Conservation (phyloP, 2,329 filamentous ascomycete species). For the Mycocentrospora acerina region DNA sequence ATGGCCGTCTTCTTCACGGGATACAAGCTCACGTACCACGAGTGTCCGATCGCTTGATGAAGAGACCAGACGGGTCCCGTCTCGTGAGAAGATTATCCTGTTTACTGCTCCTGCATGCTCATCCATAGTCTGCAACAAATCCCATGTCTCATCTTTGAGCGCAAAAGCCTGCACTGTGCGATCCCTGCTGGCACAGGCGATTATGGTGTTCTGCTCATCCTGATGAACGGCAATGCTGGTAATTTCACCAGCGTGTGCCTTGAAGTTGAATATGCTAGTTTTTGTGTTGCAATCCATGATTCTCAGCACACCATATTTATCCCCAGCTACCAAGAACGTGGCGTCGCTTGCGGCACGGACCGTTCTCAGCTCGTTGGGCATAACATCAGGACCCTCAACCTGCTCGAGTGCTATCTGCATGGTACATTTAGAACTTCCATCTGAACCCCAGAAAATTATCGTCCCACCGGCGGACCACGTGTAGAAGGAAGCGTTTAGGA, state of each 20-base stretch:
- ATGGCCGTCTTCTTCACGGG: conserved; percentile 60
- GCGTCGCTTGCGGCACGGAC: conserved; percentile 62
- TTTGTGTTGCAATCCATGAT: conserved; percentile 66
- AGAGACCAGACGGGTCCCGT: conserved; percentile 73
- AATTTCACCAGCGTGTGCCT: conserved; percentile 84
- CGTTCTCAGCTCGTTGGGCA: conserved; percentile 60
- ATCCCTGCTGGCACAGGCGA: conserved; percentile 79
- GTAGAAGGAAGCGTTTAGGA: conserved; percentile 70
- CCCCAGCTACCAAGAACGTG: conserved; percentile 74
- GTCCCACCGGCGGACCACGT: conserved; percentile 85
- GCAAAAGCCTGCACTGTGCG: conserved; percentile 91
- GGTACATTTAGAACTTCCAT: conserved; percentile 67
- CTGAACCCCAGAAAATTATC: conserved; percentile 78
- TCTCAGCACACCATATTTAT: conserved; percentile 79
- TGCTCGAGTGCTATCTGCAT: conserved; percentile 72
- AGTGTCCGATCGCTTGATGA: conserved; percentile 82
- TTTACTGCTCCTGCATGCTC: conserved; percentile 89
- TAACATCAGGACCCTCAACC: conserved; percentile 46
- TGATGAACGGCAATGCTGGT: conserved; percentile 77
- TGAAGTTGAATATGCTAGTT: conserved; percentile 67
- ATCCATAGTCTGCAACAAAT: conserved; percentile 84
- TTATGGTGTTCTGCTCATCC: conserved; percentile 62
- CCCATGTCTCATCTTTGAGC: conserved; percentile 59
- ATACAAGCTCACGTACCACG: conserved; percentile 76
- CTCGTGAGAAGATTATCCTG: conserved; percentile 71